phyloP scores from a whole-genome alignment of 441 rosid genomes.

The Isatis lusitanica region DNA sequence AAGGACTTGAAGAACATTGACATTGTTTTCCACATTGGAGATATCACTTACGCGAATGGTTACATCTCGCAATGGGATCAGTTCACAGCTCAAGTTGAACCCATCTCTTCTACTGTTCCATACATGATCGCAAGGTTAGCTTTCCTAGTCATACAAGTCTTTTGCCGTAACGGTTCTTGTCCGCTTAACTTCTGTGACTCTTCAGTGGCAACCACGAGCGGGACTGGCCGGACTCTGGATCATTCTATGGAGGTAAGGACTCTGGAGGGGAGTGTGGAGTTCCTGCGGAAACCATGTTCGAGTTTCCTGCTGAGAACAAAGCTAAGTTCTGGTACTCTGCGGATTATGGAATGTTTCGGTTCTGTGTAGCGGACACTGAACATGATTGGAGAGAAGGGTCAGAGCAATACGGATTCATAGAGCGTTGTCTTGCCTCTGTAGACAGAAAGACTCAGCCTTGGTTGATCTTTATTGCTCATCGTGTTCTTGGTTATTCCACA shows the following conservation, averaged over 20 bases:
- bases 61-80: slow-evolving; percentile 98
- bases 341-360: slow-evolving; percentile 87
- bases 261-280: slow-evolving; percentile 98
- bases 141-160: slow-evolving; percentile 41
- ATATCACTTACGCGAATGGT: slow-evolving; percentile 80
- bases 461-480: slow-evolving; percentile 87
- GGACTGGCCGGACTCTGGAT: slow-evolving; percentile 83
- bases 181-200: slow-evolving; percentile 7
- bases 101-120: slow-evolving; percentile 71
- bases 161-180: neutral
- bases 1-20: slow-evolving; percentile 66
- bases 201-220: slow-evolving; percentile 90
- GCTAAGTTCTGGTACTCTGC: slow-evolving; percentile 93
- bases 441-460: slow-evolving; percentile 89
- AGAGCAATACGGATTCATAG: slow-evolving; percentile 76
- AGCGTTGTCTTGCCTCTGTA: slow-evolving; percentile 76
- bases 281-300: slow-evolving; percentile 83
- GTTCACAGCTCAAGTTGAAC: slow-evolving; percentile 90
- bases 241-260: slow-evolving; percentile 66
- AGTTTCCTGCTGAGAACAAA: slow-evolving; percentile 82
- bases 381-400: slow-evolving; percentile 98
- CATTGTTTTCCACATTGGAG: slow-evolving; percentile 91
- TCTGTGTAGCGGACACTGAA: slow-evolving; percentile 90
- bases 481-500: slow-evolving; percentile 85
- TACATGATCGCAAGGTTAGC: slow-evolving; percentile 86